Base-by-base conservation (phyloP, 345 rosid species). In the Corchorus olitorius region DNA sequence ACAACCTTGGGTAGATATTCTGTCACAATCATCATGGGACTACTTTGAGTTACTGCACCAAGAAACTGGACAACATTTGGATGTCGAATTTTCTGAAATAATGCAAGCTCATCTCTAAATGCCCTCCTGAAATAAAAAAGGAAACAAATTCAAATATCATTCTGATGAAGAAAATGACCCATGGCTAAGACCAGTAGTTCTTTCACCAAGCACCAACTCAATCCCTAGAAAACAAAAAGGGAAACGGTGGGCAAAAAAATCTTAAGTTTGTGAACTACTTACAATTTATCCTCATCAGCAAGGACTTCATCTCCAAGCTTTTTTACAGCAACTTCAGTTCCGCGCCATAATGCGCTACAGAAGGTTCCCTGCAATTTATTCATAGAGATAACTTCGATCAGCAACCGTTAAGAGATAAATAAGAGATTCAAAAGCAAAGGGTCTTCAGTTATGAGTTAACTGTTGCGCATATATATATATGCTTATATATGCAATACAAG, bases 11-110 rank as follows among this genome's bases (percentile, higher is more conserved):
- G 97, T 74, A 96, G 79, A 81, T 92, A 93, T 79, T 93, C 99
- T 16, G 92, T 96, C 63, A 96, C 98, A 80, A 93, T 96, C 98
- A 96, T 96, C 99, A 96, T 91, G 52, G 99, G 98, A 76, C 91
- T 93, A 84, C 87, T 96, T 78, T 92, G 99, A 20, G 98, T 95
- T 75, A 96, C 97, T 69, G 99, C 98, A 76, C 99, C 97, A 77
- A 96, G 89, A 84, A 96, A 96, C 82, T 96, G 99, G 20, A 96
- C 97, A 4, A 93, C 97, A 81, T 96, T 93, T 72, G 97, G 99
- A 85, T 96, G 99, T 11, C 97, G 84, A 70, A 96, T 91, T 87
- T 88, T 92, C 87, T 93, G 98, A 75, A 96, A 92, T 81, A 96
- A 85, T 22, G 90, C 97, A 70, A 96, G 99, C 83, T 95, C 99